A percentile compares a stretch with the other conserved stretches of the same genome.
phyloP scores from a whole-genome alignment of 208 protist species.

The Leptomonas pyrrhocoris region DNA sequence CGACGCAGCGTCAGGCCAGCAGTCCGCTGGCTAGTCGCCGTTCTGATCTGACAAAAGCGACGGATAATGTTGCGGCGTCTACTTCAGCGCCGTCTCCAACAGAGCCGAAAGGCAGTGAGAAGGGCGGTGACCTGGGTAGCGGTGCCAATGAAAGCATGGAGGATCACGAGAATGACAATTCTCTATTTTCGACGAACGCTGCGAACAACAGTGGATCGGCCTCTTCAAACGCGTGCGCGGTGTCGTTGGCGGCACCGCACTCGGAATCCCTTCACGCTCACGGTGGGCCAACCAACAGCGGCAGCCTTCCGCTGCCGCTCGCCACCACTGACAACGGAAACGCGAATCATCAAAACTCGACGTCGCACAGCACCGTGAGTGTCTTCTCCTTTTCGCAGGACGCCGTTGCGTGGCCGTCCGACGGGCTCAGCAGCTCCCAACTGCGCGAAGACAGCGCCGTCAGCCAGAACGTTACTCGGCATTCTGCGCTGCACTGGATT shows the following conservation, averaged over 20 bases:
- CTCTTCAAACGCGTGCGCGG: neutral
- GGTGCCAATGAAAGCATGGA: too few species aligned
- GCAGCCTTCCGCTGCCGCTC: neutral
- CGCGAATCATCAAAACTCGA: neutral
- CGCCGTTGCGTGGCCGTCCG: neutral
- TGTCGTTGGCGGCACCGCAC: neutral
- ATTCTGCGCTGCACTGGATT: too few species aligned
- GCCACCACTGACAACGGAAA: neutral
- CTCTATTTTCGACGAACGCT: neutral
- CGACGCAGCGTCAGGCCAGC: constrained; percentile 7
- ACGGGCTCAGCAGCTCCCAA: neutral
- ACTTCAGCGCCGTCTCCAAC: neutral
- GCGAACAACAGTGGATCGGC: neutral
- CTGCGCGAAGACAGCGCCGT: too few species aligned
- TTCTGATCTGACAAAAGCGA: neutral
- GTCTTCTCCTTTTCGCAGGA: neutral
- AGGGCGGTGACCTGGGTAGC: too few species aligned
- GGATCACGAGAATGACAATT: too few species aligned
- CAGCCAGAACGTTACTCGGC: too few species aligned
- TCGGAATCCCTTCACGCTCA: neutral
- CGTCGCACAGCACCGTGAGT: neutral
- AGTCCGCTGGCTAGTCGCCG: neutral
- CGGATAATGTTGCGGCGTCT: neutral
- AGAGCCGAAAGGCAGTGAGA: too few species aligned
- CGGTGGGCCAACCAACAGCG: neutral